Evolutionary conservation across 2,329 filamentous ascomycete species (phyloP).

Genomic region (Pseudogymnoascus sp.): DNA sequence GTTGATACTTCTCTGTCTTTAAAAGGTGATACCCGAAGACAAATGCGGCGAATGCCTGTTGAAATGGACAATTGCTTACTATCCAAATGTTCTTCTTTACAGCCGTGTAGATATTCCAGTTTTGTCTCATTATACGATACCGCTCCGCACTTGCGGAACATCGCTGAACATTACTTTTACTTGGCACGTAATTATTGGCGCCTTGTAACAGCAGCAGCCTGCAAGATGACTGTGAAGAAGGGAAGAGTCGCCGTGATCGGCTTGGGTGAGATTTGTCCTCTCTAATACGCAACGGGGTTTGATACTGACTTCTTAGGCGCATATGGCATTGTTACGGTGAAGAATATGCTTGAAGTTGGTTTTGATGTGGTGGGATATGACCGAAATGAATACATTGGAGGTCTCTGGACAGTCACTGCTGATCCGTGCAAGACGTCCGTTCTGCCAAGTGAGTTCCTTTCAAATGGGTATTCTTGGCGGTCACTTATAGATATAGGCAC

Average conservation of each 20-base stretch:
- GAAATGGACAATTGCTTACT: background rate
- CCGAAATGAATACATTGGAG: conserved; percentile 33
- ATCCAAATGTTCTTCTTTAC: background rate
- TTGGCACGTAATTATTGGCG: background rate
- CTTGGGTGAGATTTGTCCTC: conserved; percentile 14
- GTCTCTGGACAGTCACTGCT: conserved; percentile 35
- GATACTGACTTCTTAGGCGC: conserved; percentile 8
- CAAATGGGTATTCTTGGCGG: background rate
- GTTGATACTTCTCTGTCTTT: background rate
- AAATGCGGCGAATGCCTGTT: background rate
- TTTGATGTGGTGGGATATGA: conserved; percentile 36
- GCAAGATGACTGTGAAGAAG: background rate
- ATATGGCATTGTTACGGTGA: conserved; percentile 17
- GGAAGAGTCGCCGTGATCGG: conserved; percentile 22
- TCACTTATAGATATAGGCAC: conserved; percentile 21
- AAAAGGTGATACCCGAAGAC: background rate
- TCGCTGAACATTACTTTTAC: background rate
- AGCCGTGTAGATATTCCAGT: background rate
- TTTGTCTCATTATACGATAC: background rate
- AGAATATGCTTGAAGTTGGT: conserved; percentile 36
- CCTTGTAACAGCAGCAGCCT: background rate
- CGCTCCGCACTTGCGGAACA: too few relatives aligned
- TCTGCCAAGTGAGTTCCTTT: conserved; percentile 23
- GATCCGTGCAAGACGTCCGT: conserved; percentile 30
- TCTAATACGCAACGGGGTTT: background rate